Conservation (phyloP, 1,284 basidiomycete genomes). For the Heterobasidion annosum region DNA sequence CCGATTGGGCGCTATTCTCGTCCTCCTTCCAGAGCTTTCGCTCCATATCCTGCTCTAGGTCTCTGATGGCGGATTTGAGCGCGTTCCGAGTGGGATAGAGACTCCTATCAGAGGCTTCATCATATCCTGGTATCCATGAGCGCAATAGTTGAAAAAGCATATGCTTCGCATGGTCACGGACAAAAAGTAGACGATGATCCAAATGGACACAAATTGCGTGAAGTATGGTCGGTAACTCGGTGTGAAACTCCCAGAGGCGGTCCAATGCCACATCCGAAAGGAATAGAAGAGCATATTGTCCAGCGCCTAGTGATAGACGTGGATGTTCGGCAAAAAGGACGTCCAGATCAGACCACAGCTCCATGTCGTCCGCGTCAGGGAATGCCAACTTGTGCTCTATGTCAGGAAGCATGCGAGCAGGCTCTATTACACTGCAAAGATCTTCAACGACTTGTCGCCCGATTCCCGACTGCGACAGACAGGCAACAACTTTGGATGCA, state of each 20-base stretch:
- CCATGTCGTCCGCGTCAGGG: constrained; percentile 63
- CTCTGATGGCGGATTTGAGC: constrained; percentile 41
- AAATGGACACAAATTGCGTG: constrained; percentile 81
- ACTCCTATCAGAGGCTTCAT: constrained; percentile 50
- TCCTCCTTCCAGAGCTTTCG: constrained; percentile 69
- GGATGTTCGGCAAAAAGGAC: constrained; percentile 68
- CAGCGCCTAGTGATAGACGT: constrained; percentile 60
- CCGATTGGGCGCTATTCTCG: constrained; percentile 42
- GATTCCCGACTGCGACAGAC: constrained; percentile 71
- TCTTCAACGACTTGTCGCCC: constrained; percentile 77
- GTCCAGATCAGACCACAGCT: constrained; percentile 67
- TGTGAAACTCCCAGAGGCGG: constrained; percentile 66
- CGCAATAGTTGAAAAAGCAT: constrained; percentile 79
- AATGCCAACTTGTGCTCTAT: constrained; percentile 64
- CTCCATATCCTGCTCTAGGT: constrained; percentile 52
- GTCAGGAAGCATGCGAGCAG: constrained; percentile 72
- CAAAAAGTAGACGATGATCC: constrained; percentile 66
- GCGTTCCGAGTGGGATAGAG: constrained; percentile 34
- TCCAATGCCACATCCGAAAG: constrained; percentile 78
- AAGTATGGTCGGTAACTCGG: constrained; percentile 68
- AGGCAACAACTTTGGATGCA: constrained; percentile 79
- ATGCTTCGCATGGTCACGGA: constrained; percentile 62
- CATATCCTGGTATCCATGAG: constrained; percentile 69
- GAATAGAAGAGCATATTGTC: constrained; percentile 85
- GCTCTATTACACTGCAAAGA: constrained; percentile 78